These are phyloP conservation scores for Aureobasidium sp. DNA, from an alignment of 2,329 filamentous ascomycete species.

Conservation along the genomic window DNA sequence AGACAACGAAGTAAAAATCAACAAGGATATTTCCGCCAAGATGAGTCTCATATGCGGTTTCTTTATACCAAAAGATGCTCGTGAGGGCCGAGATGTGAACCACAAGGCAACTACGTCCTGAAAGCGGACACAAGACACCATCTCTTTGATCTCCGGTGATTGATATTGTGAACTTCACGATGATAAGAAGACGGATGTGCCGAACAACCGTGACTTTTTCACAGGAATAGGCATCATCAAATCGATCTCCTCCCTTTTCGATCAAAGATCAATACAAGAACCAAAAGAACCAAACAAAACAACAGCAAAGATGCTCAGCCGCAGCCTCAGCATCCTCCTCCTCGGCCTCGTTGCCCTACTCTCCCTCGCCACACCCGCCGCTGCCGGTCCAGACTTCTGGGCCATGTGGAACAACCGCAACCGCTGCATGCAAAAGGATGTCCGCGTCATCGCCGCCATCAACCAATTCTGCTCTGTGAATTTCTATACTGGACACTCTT, in stretches of 20 bases:
- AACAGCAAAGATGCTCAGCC: not conserved
- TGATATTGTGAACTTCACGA: not conserved
- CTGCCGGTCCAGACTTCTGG: not conserved
- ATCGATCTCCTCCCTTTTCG: not conserved
- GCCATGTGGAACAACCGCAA: not conserved
- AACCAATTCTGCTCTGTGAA: not conserved
- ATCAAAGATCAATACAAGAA: not conserved
- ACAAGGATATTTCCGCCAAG: not conserved
- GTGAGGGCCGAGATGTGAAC: not conserved
- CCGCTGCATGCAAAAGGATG: not conserved
- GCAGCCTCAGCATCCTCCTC: not conserved
- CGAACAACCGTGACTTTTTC: not conserved
- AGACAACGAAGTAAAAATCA: not conserved
- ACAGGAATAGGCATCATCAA: not conserved
- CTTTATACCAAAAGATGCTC: not conserved
- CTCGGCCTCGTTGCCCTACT: not conserved
- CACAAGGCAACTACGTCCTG: not conserved
- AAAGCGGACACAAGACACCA: not conserved
- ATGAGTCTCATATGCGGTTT: not conserved
- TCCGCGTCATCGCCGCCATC: not conserved
- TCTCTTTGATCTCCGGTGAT: not conserved
- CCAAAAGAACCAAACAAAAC: not conserved
- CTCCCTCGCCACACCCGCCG: not conserved
- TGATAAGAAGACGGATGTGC: not conserved
- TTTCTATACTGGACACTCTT: not conserved